phyloP scores from a whole-genome alignment of 768 basidiomycete genomes.

The Pleurotus salmoneostramineus region DNA sequence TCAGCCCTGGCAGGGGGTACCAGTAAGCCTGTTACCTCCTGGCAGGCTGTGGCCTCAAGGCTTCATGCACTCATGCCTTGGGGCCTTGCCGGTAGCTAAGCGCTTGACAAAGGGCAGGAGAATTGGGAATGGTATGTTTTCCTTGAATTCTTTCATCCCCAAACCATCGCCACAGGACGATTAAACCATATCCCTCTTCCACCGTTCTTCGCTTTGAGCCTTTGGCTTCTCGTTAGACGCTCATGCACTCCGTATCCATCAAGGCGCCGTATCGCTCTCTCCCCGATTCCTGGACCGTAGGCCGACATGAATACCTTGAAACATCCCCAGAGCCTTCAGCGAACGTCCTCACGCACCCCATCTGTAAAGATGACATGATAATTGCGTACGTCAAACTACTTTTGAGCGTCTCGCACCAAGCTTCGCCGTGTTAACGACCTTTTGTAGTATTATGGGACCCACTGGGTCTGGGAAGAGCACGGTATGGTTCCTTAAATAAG shows the following conservation, averaged over 20 bases:
- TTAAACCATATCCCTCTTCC: not conserved
- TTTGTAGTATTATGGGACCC: conserved; percentile 20
- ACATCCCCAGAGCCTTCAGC: not conserved
- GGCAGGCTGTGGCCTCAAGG: not conserved
- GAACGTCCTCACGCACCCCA: not conserved
- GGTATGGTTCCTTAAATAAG: conserved; percentile 7
- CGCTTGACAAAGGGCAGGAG: not conserved
- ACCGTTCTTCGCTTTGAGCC: not conserved
- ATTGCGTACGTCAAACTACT: conserved; percentile 7
- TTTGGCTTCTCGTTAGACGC: not conserved
- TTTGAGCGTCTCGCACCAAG: not conserved
- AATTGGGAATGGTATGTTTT: not conserved
- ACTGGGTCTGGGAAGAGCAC: conserved; percentile 21
- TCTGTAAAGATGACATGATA: conserved; percentile 10
- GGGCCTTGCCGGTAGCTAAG: not conserved
- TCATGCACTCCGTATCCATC: not conserved
- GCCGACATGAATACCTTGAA: not conserved
- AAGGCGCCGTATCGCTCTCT: not conserved
- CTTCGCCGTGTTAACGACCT: not conserved
- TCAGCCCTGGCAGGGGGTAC: not conserved
- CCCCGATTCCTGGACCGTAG: not conserved
- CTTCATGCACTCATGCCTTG: not conserved
- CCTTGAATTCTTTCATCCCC: not conserved
- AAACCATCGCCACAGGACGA: not conserved
- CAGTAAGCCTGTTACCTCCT: not conserved